Base-by-base conservation (phyloP, 2,329 filamentous ascomycete species). In the Drechslera avenae region DNA sequence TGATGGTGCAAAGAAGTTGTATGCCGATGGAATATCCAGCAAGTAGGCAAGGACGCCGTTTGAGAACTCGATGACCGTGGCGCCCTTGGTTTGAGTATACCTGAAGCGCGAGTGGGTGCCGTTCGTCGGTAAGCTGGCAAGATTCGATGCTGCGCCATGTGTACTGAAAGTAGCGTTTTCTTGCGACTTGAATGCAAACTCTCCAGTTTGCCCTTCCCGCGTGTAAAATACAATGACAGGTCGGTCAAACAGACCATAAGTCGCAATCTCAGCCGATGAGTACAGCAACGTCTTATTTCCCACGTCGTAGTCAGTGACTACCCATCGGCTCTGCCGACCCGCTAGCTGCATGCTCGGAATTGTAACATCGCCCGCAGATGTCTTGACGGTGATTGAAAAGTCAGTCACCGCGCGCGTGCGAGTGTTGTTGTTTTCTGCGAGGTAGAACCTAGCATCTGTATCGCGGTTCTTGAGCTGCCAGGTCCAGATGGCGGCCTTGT, bases 1-100 rank as follows among this genome's bases (percentile, higher is more conserved):
- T 1, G 78, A 71, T 3, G 81, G 78, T 2, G 81, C 81, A 71
- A 80, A 85, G 62, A 85, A 82, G 5, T 78, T 79, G 78, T 80
- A 85, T 1, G 81, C 83, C 0, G 81, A 77, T 9, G 75, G 65
- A 17, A 78, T 75, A 35, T 84, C 81, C 3, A 85, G 73, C 4
- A 85, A 72, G 47, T 83, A 82, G 3, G 80, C 69, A 1, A 83
- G 51, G 2, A 80, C 71, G 0, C 78, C 77, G 41, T 81, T 79
- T 3, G 78, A 78, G 44, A 83, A 79, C 32, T 77, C 68, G 2
- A 85, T 60, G 0, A 76, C 74, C 0, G 78, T 81, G 2, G 73
- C 57, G 1, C 81, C 80, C 5, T 75, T 56, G 2, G 63, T 68
- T 66, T 84, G 81, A 0, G 69, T 78, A 50, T 81, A 84, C 0